phyloP scores from a whole-genome alignment of 1,284 basidiomycete species.

The Boletus austroedulis region DNA sequence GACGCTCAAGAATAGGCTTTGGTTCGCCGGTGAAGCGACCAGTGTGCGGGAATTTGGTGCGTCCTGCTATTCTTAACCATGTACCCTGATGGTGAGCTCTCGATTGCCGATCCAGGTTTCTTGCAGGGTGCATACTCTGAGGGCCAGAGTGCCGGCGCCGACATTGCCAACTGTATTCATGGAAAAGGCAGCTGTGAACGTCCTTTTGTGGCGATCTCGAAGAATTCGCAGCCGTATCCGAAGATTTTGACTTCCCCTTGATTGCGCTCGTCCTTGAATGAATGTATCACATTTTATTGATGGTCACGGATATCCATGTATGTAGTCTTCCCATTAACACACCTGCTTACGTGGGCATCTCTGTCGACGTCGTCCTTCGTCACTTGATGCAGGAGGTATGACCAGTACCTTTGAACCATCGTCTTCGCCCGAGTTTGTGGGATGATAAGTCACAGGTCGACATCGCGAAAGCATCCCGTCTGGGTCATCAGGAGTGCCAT shows the following conservation, averaged over 20 bases:
- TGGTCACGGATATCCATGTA: not conserved
- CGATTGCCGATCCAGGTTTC: slow-evolving; percentile 35
- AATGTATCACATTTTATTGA: not conserved
- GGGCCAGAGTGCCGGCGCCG: slow-evolving; percentile 36
- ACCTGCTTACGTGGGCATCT: too few species aligned
- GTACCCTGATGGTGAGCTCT: not conserved
- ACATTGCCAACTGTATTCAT: slow-evolving; percentile 40
- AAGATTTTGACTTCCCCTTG: slow-evolving; percentile 13
- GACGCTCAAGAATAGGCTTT: slow-evolving; percentile 47
- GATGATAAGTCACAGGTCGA: too few species aligned
- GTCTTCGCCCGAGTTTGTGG: too few species aligned
- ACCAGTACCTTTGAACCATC: too few species aligned
- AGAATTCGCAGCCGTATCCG: slow-evolving; percentile 27
- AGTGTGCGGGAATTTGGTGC: slow-evolving; percentile 56
- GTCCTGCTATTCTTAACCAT: slow-evolving; percentile 10
- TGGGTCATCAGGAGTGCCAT: too few species aligned
- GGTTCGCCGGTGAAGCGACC: slow-evolving; percentile 64
- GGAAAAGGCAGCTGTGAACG: slow-evolving; percentile 29
- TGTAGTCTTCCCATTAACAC: too few species aligned
- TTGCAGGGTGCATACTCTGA: slow-evolving; percentile 47
- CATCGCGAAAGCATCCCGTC: too few species aligned
- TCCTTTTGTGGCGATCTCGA: slow-evolving; percentile 26
- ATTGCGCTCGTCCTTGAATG: not conserved
- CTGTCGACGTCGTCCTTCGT: too few species aligned
- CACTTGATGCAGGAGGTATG: too few species aligned